Evolutionary conservation across 306 rosid species (phyloP), one percentile per base, ranked within the genome.

Genomic region (Glycine soja): DNA sequence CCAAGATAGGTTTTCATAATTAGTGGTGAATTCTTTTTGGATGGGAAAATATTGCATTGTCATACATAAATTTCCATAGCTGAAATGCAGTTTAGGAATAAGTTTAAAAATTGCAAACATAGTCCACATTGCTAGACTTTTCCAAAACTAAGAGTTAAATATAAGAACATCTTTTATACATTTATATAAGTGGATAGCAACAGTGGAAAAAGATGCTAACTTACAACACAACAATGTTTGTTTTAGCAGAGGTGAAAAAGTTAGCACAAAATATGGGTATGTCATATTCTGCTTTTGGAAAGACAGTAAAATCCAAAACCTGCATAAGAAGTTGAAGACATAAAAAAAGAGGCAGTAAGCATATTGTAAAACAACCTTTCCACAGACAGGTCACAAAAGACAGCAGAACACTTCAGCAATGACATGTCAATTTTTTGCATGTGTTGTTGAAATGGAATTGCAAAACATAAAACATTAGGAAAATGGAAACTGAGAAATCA

Each of bases 241-340:
- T 86, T 74, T 68, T 88, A 52, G 89, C 86, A n/a, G 88, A 78
- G 65, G 94, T 82, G 90, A 95, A 95, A 86, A 92, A 83, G 85
- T 95, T 95, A 19, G 97, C 98, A 86, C 98, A 95, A 86, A 95
- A 95, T 85, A 95, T 95, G 81, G 99, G 99, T 34, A 89, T 85
- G 68, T 92, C 98, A 71, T 80, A 92, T 63, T 92, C 97, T 5
- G 91, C 86, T 85, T 90, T 81, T 18, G 97, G 92, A 81, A 92
- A 92, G 82, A 82, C 95, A 51, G 93, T 81, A 58, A 95, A 89
- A 81, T 95, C 98, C 83, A 95, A 87, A 78, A 95, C 91, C 98
- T 95, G 95, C 88, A 87, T 72, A 53, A 14, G 57, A 54, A 42
- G 82, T 68, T 56, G 34, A 16, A 43, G 43, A 75, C 47, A 32